These are phyloP conservation scores for Hymenoscyphus infarciens DNA, from an alignment of 2,329 filamentous ascomycete species.

Conservation along the genomic window DNA sequence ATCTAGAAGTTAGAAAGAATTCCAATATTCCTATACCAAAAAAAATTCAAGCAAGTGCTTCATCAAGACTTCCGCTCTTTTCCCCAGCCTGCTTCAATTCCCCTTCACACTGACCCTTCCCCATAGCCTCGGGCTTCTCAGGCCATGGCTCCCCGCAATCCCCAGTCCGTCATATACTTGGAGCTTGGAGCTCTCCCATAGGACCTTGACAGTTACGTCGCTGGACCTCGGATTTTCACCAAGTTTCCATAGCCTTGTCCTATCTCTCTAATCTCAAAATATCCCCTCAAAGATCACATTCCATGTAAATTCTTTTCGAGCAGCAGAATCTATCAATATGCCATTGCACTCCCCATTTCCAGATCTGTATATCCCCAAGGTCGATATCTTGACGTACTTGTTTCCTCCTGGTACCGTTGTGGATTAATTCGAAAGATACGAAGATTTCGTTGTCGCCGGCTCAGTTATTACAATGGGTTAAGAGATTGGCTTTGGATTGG, in stretches of 20 bases:
- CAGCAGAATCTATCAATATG: conserved; percentile 18
- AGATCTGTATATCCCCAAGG: conserved; percentile 23
- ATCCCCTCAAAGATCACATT: neutral
- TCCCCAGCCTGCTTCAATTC: neutral
- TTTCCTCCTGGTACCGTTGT: conserved; percentile 46
- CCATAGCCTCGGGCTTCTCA: conserved; percentile 14
- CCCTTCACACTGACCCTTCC: neutral
- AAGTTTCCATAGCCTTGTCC: neutral
- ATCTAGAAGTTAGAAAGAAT: neutral
- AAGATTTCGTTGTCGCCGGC: conserved; percentile 43
- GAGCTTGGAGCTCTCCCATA: neutral
- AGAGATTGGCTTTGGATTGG: conserved; percentile 48
- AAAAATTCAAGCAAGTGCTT: neutral
- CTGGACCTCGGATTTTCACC: conserved; percentile 8
- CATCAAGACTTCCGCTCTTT: neutral
- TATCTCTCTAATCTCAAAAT: neutral
- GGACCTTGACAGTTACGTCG: conserved; percentile 2
- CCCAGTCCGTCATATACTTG: neutral
- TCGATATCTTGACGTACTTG: conserved; percentile 26
- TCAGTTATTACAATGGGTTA: conserved; percentile 48
- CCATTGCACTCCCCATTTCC: conserved; percentile 24
- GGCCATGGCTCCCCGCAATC: conserved; percentile 11
- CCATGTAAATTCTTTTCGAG: neutral
- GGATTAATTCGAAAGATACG: conserved; percentile 49
- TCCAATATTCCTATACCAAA: neutral